These are phyloP conservation scores for Ulvella scutata DNA, from an alignment of 139 green algal genomes.

Conservation along the genomic window DNA sequence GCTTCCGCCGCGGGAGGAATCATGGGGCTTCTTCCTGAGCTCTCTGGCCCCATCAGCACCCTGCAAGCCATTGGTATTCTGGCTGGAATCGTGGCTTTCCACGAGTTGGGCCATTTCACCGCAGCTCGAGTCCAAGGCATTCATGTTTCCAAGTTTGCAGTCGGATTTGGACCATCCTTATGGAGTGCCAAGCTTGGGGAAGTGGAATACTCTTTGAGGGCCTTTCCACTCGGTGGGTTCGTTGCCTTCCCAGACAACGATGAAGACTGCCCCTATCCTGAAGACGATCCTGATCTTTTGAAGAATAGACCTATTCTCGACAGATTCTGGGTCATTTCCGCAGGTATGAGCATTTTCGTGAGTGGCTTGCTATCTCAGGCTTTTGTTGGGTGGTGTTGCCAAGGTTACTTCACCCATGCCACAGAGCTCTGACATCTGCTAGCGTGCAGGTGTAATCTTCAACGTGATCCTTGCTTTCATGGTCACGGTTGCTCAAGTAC, in stretches of 20 bases:
- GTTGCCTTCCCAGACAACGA: conserved; percentile 97
- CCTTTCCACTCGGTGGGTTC: conserved; percentile 87
- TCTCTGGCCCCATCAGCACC: neutral
- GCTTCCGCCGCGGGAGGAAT: neutral
- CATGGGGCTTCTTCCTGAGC: neutral
- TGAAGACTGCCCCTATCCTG: conserved; percentile 4
- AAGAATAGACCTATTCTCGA: conserved; percentile 62
- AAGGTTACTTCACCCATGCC: too few relatives aligned
- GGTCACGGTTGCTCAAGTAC: conserved; percentile 68
- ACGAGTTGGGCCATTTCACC: conserved; percentile 84
- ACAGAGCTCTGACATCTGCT: too few relatives aligned
- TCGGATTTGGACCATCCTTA: conserved; percentile 87
- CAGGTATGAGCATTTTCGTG: neutral
- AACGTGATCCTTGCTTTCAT: conserved; percentile 83
- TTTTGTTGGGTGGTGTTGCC: too few relatives aligned
- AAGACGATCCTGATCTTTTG: conserved; percentile 87
- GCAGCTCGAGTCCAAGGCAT: conserved; percentile 76
- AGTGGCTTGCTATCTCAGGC: too few relatives aligned
- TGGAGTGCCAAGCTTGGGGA: conserved; percentile 47
- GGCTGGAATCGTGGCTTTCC: conserved; percentile 71
- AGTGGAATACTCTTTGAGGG: conserved; percentile 88
- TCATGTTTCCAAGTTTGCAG: conserved; percentile 85
- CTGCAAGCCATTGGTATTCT: conserved; percentile 62
- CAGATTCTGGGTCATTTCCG: neutral
- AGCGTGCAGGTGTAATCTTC: conserved; percentile 81